Evolutionary conservation across 2,329 filamentous ascomycete genomes (phyloP).

Genomic region (Metarhizium anisopliae): DNA sequence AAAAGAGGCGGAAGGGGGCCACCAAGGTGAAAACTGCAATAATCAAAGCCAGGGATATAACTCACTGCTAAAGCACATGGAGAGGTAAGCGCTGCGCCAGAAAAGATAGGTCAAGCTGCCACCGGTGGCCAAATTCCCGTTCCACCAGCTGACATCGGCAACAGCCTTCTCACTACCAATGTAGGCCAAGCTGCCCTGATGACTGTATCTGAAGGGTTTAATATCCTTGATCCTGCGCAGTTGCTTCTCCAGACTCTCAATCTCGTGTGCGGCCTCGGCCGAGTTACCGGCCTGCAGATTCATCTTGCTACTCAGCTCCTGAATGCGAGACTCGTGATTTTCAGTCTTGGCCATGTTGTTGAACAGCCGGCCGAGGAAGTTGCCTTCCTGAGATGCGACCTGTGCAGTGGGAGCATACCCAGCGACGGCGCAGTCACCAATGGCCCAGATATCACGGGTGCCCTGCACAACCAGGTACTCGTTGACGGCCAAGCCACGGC

Average conservation of each 20-base stretch:
- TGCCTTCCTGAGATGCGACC: conserved; percentile 91
- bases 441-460: conserved; percentile 93
- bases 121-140: conserved; percentile 89
- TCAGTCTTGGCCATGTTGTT: conserved; percentile 98
- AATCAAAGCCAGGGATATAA: conserved; percentile 19
- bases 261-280: conserved; percentile 62
- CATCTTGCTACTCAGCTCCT: conserved; percentile 53
- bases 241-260: conserved; percentile 79
- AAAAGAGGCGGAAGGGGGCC: not conserved
- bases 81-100: conserved; percentile 96
- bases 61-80: conserved; percentile 99
- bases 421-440: conserved; percentile 93
- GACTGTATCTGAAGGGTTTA: conserved; percentile 96
- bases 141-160: conserved; percentile 94
- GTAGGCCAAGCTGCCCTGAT: conserved; percentile 94
- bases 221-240: conserved; percentile 86
- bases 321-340: conserved; percentile 66
- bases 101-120: conserved; percentile 95
- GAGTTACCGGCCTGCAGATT: conserved; percentile 55
- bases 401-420: conserved; percentile 97
- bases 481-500: conserved; percentile 91
- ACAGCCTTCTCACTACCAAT: conserved; percentile 98
- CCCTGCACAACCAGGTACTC: conserved; percentile 98
- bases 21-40: not conserved
- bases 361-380: conserved; percentile 89